Conservation (phyloP, 192 early-diverging fungal species). For the Entomortierella lignicola region DNA sequence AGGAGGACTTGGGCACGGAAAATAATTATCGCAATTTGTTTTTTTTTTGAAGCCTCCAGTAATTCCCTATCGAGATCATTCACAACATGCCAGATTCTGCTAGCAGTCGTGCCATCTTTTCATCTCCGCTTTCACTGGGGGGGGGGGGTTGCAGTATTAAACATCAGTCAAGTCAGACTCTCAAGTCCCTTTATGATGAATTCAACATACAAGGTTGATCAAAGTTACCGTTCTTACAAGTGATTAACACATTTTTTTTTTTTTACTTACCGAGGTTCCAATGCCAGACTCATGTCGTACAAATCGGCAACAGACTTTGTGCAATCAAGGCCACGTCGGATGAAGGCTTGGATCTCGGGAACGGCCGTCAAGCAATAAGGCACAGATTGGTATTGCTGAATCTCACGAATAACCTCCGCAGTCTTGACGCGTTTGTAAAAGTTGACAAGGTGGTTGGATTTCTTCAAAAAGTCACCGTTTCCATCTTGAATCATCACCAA, state of each 20-base stretch:
- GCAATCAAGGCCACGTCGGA: constrained; percentile 73
- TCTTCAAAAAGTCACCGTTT: constrained; percentile 81
- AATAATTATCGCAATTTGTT: no score
- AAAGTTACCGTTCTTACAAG: no score
- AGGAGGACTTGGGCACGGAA: no score
- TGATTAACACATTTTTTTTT: no score
- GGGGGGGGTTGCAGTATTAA: neutral
- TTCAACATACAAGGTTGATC: no score
- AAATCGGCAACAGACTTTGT: constrained; percentile 80
- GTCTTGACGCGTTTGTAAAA: constrained; percentile 92
- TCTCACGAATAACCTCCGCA: constrained; percentile 91
- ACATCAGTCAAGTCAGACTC: no score
- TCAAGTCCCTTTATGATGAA: no score
- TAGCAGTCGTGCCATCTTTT: constrained; percentile 78
- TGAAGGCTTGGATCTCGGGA: constrained; percentile 89
- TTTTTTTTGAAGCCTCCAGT: no score
- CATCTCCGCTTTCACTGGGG: constrained; percentile 78
- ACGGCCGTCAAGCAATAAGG: constrained; percentile 86
- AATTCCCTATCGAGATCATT: neutral
- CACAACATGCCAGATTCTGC: constrained; percentile 82
- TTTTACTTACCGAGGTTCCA: constrained; percentile 89
- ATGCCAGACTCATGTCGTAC: constrained; percentile 80
- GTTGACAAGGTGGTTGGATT: constrained; percentile 81
- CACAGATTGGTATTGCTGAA: constrained; percentile 91
- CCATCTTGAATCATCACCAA: constrained; percentile 96